These are phyloP conservation scores for Hibiscus tridactylites DNA, from an alignment of 345 rosid genomes.

Conservation along the genomic window DNA sequence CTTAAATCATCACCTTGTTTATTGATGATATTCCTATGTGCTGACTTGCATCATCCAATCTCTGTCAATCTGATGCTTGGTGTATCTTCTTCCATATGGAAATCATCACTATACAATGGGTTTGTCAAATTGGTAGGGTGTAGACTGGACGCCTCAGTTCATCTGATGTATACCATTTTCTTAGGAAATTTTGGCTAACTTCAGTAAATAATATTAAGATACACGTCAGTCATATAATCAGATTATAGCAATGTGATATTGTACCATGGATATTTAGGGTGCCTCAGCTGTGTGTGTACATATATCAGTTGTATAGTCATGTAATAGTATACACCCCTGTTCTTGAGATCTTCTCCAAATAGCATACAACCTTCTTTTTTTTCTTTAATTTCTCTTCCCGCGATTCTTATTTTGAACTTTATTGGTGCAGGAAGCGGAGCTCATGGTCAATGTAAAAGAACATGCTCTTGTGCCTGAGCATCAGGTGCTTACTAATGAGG, in stretches of 20 bases:
- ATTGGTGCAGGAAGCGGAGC: constrained; percentile 54
- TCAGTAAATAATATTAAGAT: not conserved
- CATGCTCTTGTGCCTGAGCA: constrained; percentile 79
- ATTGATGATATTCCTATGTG: not conserved
- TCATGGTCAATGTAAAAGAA: constrained; percentile 63
- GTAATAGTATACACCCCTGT: not conserved
- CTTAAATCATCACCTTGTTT: not conserved
- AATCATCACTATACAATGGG: not conserved
- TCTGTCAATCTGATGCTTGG: not conserved
- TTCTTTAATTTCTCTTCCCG: not conserved
- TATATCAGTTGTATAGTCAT: not conserved
- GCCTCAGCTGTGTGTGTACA: not conserved
- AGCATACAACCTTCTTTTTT: not conserved
- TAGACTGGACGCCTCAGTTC: not conserved
- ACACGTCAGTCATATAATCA: not conserved
- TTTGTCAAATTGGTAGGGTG: not conserved
- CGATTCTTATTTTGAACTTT: constrained; percentile 3
- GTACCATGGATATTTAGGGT: not conserved
- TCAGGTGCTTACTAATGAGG: constrained; percentile 58
- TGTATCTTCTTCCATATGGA: not conserved
- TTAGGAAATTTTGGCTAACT: not conserved
- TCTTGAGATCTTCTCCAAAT: not conserved
- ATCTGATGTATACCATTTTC: not conserved
- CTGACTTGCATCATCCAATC: not conserved
- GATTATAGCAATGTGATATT: not conserved